Percentiles rank a stretch among this genome's conserved stretches.
Evolutionary conservation across 108 stramenopile genomes (phyloP).

Genomic region (Skeletonema potamos): DNA sequence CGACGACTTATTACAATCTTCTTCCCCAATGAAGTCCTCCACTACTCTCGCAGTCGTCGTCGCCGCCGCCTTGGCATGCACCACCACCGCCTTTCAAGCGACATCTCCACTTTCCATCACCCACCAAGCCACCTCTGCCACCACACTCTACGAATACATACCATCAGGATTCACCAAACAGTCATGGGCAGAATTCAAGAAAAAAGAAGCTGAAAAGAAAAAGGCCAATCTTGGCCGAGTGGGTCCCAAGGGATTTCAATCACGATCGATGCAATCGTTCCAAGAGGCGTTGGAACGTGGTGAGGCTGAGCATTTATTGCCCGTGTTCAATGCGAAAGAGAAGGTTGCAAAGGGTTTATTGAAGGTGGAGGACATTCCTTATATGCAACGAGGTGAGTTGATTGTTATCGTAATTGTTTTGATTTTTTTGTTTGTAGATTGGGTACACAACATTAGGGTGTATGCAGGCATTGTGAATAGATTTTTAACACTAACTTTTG

Average conservation of each 20-base stretch:
- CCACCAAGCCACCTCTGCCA: neutral
- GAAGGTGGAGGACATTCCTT: slow-evolving; percentile 70
- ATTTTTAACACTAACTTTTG: too few relatives aligned
- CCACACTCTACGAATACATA: slow-evolving; percentile 63
- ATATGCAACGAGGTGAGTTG: slow-evolving; percentile 75
- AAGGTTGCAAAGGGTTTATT: slow-evolving; percentile 57
- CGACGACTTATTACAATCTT: too few relatives aligned
- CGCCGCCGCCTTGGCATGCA: neutral
- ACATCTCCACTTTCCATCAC: neutral
- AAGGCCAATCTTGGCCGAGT: slow-evolving; percentile 24
- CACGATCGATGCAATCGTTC: slow-evolving; percentile 74
- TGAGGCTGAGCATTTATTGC: slow-evolving; percentile 68
- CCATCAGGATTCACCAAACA: slow-evolving; percentile 82
- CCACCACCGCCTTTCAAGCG: neutral
- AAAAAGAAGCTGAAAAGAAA: slow-evolving; percentile 54
- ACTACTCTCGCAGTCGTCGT: neutral
- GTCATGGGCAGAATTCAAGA: slow-evolving; percentile 64
- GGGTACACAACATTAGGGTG: neutral
- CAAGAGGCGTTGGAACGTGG: slow-evolving; percentile 84
- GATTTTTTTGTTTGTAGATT: too few relatives aligned
- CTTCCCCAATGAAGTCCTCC: neutral
- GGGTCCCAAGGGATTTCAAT: slow-evolving; percentile 79
- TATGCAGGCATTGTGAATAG: too few relatives aligned
- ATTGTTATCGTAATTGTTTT: too few relatives aligned
- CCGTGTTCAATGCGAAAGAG: slow-evolving; percentile 72